These are phyloP conservation scores for Brettanomyces nanus DNA, from an alignment of 805 yeast species.

Conservation along the genomic window DNA sequence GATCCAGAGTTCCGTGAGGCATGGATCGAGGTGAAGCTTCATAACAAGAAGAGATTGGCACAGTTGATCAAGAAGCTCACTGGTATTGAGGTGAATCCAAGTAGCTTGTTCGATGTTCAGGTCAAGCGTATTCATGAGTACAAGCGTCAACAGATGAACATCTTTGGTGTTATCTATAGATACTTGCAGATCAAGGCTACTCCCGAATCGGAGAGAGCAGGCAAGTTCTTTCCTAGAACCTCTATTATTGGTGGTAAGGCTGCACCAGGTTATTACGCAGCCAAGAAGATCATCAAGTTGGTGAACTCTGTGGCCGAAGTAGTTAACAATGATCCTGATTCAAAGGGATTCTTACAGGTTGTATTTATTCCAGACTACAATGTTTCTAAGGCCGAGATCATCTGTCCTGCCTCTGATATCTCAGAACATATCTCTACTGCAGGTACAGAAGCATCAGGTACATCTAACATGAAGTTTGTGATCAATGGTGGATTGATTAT, in stretches of 20 bases:
- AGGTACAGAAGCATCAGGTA: constrained; percentile 95
- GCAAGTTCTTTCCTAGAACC: constrained; percentile 63
- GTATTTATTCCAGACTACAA: constrained; percentile 88
- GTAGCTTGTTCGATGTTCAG: constrained; percentile 80
- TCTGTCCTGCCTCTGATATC: constrained; percentile 82
- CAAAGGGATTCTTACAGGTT: constrained; percentile 73
- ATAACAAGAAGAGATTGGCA: constrained; percentile 64
- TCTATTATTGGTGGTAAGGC: constrained; percentile 89
- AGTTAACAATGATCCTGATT: constrained; percentile 67
- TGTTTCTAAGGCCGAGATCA: constrained; percentile 88
- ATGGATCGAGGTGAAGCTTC: constrained; percentile 67
- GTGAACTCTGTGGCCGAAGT: constrained; percentile 76
- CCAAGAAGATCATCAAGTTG: constrained; percentile 81
- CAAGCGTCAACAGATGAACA: constrained; percentile 89
- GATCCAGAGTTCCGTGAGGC: constrained; percentile 57
- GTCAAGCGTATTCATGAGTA: constrained; percentile 94
- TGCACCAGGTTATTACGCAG: constrained; percentile 97
- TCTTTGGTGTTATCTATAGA: constrained; percentile 81
- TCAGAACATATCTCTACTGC: constrained; percentile 95
- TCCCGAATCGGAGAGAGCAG: constrained; percentile 50
- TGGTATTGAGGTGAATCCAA: constrained; percentile 56
- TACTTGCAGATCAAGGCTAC: constrained; percentile 69
- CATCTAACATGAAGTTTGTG: constrained; percentile 93
- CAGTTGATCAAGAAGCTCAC: constrained; percentile 55
- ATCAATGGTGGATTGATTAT: constrained; percentile 89